Base-by-base conservation (phyloP, 1,139 yeast genomes). In the Blastobotrys elegans region DNA sequence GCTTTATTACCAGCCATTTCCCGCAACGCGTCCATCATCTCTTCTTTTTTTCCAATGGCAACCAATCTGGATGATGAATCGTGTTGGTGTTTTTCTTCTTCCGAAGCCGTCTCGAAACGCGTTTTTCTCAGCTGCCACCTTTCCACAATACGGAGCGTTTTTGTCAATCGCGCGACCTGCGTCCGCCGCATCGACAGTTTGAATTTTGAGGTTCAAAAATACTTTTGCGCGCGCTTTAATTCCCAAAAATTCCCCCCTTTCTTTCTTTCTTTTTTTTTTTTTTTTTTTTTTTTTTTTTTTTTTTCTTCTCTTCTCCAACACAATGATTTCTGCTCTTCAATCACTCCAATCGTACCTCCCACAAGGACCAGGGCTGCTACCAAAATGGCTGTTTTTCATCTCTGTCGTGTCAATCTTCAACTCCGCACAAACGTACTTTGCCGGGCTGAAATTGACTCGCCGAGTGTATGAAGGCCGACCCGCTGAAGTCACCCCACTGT, bases 351-450 rank as follows among this genome's bases (percentile, higher is more conserved):
- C 18, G 21, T 45, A 53, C 30, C 56, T 75, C 13, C 80, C 80
- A 20, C 63, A 67, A 22, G 51, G 73, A 1, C 72, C 74, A 14
- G 82, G 82, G 10, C 62, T 72, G 44, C 67, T 83, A 44, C 88
- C 89, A 41, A 80, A 80, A 64, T 83, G 89, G 89, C 71, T 82
- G 48, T 67, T 82, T 27, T 78, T 83, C 54, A 86, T 89, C 60
- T 86, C 97, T 0, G 82, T 84, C 2, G 96, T 92, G 14, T 88
- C 97, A 1, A 72, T 87, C 29, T 89, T 92, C 75, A 92, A 92
- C 66, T 88, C 97, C 0, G 70, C 79, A 20, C 98, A 92, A 69
- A 82, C 95, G n/a, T 92, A 89, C 65, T 65, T 78, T 44, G 77
- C 87, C 33, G 92, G 88, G 45, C 74, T 85, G 41, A 70, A 74